Evolutionary conservation across 2,329 filamentous ascomycete genomes (phyloP), one percentile per base, ranked within the genome.

Genomic region (Pyrenophora teres): DNA sequence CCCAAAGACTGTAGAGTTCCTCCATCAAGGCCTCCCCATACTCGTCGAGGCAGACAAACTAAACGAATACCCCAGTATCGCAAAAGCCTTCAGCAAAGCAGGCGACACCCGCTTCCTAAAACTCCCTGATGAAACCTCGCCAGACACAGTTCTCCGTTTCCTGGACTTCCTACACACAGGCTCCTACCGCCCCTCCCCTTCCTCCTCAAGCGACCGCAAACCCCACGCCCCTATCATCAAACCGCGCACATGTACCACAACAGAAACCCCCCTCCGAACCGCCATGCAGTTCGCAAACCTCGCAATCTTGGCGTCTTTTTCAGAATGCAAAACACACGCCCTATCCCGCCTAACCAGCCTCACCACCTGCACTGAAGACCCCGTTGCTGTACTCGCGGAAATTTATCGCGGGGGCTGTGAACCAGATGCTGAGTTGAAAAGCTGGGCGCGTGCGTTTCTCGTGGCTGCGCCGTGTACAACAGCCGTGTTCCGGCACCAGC

Each of bases 1-100:
- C 7, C 47, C 56, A 1, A 65, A 70, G 4, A 73, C 71, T 21
- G 63, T 72, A 16, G 74, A 77, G 53, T 67, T 77, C 37, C 35
- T 77, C 31, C 74, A 68, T 63, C 56, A 69, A 4, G 67, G 68
- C 25, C 69, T 65, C 39, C 56, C 69, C 1, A 54, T 76, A 15
- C 69, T 74, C 32, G 63, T 73, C 3, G 58, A 67, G 1, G 53
- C 57, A 4, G 57, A 63, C 4, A 65, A 66, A 33, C 62, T 72
- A 12, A 57, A 71, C 9, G 52, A 51, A 5, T 72, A 65, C 50
- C 45, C 57, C 1, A 70, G 64, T 49, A 58, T 76, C 7, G 59
- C 61, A 15, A 64, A 64, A 49, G 63, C 66, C 0, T 65, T 75
- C 5, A 60, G 65, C 15, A 71, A 67, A 30, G 40, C 33, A 2